Evolutionary conservation across 2,329 filamentous ascomycete genomes (phyloP).

Genomic region (Furcasterigmium furcatum): DNA sequence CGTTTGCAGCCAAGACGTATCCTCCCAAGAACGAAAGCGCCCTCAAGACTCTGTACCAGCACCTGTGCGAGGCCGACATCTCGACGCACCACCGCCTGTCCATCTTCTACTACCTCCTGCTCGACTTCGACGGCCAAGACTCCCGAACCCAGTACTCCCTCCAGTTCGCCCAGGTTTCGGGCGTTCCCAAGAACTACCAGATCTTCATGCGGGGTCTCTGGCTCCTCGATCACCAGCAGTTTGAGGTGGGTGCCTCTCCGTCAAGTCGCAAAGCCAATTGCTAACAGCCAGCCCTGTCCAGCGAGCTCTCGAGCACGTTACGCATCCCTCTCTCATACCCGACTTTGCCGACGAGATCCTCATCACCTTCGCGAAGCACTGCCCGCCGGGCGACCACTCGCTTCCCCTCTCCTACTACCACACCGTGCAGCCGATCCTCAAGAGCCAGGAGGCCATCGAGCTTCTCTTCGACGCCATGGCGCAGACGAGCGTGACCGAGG

Average conservation of each 20-base stretch:
- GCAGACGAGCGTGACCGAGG: constrained; percentile 65
- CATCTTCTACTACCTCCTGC: constrained; percentile 78
- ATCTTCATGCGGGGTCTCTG: constrained; percentile 81
- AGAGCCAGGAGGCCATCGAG: constrained; percentile 56
- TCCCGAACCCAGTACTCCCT: constrained; percentile 48
- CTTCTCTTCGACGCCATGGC: constrained; percentile 69
- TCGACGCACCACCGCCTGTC: constrained; percentile 77
- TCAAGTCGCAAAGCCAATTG: not conserved
- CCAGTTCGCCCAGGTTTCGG: constrained; percentile 57
- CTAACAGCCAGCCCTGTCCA: constrained; percentile 20
- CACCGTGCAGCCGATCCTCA: constrained; percentile 70
- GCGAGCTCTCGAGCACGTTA: constrained; percentile 70
- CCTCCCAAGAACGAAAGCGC: constrained; percentile 69
- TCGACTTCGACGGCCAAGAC: constrained; percentile 62
- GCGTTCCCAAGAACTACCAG: constrained; percentile 72
- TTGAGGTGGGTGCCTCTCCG: constrained; percentile 43
- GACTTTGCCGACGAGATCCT: constrained; percentile 85
- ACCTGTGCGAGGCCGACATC: constrained; percentile 62
- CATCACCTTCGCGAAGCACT: constrained; percentile 60
- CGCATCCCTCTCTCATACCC: constrained; percentile 74
- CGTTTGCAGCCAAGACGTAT: constrained; percentile 65
- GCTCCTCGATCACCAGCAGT: constrained; percentile 72
- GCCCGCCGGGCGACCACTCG: constrained; percentile 55
- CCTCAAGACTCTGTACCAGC: constrained; percentile 66
- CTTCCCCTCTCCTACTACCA: constrained; percentile 78